Evolutionary conservation across 805 yeast species (phyloP), one percentile per base, ranked within the genome.

Genomic region (Schwanniomyces sp.): DNA sequence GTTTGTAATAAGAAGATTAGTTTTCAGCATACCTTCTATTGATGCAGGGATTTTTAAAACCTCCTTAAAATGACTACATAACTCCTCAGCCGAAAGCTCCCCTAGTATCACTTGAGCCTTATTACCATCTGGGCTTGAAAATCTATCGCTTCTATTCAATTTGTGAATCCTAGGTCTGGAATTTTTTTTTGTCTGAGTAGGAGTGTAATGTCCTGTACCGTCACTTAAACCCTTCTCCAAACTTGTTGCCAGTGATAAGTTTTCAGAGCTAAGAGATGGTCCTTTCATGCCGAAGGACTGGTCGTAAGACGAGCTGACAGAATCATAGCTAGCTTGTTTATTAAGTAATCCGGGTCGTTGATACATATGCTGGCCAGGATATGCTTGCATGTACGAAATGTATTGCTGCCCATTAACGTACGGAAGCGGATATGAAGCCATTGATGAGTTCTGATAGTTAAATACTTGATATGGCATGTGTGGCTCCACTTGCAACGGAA

Each of bases 131-230:
- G 16, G 9, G 14, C 28, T 36, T 9, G 30, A 21, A 5, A 18
- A 25, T 28, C 34, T 40, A 28, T 43, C 49, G 43, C 47, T 49
- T 41, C 56, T 55, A 29, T 54, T 55, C 27, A 70, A 56, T 45
- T 66, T 67, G 52, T 70, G 63, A 52, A 71, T 71, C 29, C 74
- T 55, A 2, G 76, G 76, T 37, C 63, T 58, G 17, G 64, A 53
- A 52, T 71, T 70, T 45, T 58, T 58, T 50, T 71, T 71, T 12
- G 75, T 69, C 34, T 63, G 65, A 9, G 57, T 62, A 10, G 76
- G 76, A 46, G 66, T 66, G 60, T 61, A 70, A 43, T 63, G 51
- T 21, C 49, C 30, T 11, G 40, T 12, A 21, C 27, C 40, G 18
- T 37, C 40, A 37, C 4, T 12, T 21, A 41, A 9, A 12, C 27